These are phyloP conservation scores for Gastrodia elata DNA, from an alignment of 106 monocot genomes.

Conservation along the genomic window DNA sequence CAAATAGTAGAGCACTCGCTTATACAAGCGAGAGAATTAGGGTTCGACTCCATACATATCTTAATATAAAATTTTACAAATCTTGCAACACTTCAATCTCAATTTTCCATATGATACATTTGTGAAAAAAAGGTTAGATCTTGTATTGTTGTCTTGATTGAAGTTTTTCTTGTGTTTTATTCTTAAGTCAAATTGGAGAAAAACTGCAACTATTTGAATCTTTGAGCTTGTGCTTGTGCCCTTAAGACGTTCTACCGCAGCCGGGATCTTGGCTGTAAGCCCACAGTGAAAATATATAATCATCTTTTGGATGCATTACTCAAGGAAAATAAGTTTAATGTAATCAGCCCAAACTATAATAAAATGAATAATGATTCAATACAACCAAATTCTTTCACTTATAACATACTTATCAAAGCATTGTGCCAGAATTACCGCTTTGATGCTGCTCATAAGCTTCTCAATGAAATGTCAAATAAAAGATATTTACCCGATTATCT, in stretches of 20 bases:
- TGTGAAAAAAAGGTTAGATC: too few relatives aligned
- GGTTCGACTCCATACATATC: too few relatives aligned
- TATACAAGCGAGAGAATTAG: too few relatives aligned
- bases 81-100: too few relatives aligned
- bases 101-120: too few relatives aligned
- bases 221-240: too few relatives aligned
- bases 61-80: too few relatives aligned
- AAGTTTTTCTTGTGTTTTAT: too few relatives aligned
- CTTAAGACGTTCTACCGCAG: slow-evolving; percentile 73
- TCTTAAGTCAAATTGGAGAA: too few relatives aligned
- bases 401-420: slow-evolving; percentile 74
- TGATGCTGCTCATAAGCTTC: slow-evolving; percentile 58
- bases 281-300: slow-evolving; percentile 66
- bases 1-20: too few relatives aligned
- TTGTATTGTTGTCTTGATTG: too few relatives aligned
- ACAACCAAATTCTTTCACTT: slow-evolving; percentile 69
- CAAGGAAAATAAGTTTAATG: slow-evolving; percentile 35
- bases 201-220: too few relatives aligned
- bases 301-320: slow-evolving; percentile 69
- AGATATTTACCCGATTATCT: slow-evolving; percentile 56
- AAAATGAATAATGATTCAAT: slow-evolving; percentile 75
- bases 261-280: slow-evolving; percentile 48
- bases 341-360: slow-evolving; percentile 44
- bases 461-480: slow-evolving; percentile 57
- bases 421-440: slow-evolving; percentile 58